Base-by-base conservation (phyloP, 371 early-diverging fungal species). In the Batkoa obscura region DNA sequence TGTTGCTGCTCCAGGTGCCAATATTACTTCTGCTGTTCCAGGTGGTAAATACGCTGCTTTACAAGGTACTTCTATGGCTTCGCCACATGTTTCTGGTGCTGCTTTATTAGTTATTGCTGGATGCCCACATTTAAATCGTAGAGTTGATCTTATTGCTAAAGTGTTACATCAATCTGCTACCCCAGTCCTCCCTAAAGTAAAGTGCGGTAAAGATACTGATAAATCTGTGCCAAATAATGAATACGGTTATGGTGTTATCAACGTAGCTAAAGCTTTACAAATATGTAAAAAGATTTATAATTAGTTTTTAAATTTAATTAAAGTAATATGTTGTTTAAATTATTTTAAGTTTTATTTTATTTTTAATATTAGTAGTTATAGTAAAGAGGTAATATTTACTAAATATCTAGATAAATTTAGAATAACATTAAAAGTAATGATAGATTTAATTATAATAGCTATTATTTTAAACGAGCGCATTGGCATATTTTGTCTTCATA, bases 11-110 rank as follows among this genome's bases (percentile, higher is more conserved):
- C 64, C 59, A 58, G 70, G 42, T 67, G 51, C 38, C 38, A 55
- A 51, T 62, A 66, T 23, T 60, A 66, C 59, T 59, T 68, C n/a
- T 47, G 66, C 55, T 66, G 49, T 62, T 64, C 15, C 4, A 10
- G 55, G 55, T 6, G 10, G 31, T 43, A 12, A 42, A 43, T 42
- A 31, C 32, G 55, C 55, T 33, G 55, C 43, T 31, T 43, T 39
- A n/a, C 8, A 64, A 17, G 76, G 76, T 5, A 74, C 74, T 0
- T 68, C 69, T 2, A 88, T 88, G 88, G 85, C 88, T 4, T 68
- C 75, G 23, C 88, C 90, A 4, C 86, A 86, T 64, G 84, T 84
- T 12, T 70, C 81, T 32, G 90, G 88, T 39, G 79, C 78, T 35
- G 78, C 82, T 10, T 67, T 55, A 2, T 32, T 55, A 6, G 43